A percentile compares a stretch with the other conserved stretches of the same genome.
phyloP scores from a whole-genome alignment of 2,329 filamentous ascomycete genomes.

The Apiospora koreana region DNA sequence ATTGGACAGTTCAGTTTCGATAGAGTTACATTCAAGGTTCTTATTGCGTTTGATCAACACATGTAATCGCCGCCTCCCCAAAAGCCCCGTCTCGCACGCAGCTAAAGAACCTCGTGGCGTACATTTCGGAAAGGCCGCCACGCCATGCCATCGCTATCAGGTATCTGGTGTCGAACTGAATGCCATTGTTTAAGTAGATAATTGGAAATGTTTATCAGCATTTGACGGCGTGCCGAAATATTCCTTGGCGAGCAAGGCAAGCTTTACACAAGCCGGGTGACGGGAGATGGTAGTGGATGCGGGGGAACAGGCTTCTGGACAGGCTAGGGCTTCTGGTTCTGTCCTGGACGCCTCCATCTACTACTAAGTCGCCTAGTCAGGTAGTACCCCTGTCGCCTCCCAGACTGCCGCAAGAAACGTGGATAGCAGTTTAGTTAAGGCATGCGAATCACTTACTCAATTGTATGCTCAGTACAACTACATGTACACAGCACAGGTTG shows the following conservation, averaged over 20 bases:
- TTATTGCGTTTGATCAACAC: background rate
- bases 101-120: background rate
- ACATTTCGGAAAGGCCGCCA: background rate
- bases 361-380: too few species aligned
- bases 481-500: too few species aligned
- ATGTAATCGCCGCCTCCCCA: background rate
- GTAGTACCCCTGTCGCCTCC: background rate
- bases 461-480: too few species aligned
- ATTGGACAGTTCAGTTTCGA: background rate
- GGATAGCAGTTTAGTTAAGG: too few species aligned
- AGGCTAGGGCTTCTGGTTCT: too few species aligned
- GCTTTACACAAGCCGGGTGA: background rate
- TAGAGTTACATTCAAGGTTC: background rate
- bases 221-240: background rate
- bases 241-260: background rate
- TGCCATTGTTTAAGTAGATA: background rate
- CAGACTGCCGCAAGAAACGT: too few species aligned
- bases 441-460: background rate
- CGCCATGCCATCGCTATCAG: background rate
- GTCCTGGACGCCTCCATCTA: too few species aligned
- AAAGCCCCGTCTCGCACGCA: background rate
- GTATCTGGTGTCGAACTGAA: background rate
- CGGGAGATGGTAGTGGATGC: background rate
- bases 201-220: background rate
- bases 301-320: background rate